phyloP scores from a whole-genome alignment of 75 land plant species.

The Azolla pinnata region DNA sequence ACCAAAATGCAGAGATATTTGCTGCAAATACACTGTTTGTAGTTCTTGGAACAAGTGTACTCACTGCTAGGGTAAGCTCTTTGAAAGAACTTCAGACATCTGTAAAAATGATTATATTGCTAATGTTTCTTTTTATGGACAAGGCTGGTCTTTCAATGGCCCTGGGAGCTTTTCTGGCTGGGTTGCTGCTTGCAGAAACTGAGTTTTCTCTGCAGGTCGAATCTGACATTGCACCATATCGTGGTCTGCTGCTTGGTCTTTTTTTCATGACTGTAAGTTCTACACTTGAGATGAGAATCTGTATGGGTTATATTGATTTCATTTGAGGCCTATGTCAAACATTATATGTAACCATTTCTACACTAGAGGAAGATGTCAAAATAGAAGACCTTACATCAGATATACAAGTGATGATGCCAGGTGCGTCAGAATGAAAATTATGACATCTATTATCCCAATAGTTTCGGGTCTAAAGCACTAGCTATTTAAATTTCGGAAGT shows the following conservation, averaged over 20 bases:
- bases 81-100: background rate
- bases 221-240: constrained; percentile 98
- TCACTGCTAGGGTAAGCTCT: constrained; percentile 77
- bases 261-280: constrained; percentile 98
- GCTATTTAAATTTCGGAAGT: too few species aligned
- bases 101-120: background rate
- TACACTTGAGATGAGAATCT: too few species aligned
- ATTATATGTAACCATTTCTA: background rate
- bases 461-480: too few species aligned
- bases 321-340: too few species aligned
- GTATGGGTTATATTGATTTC: too few species aligned
- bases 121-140: background rate
- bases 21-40: constrained; percentile 97
- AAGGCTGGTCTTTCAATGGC: constrained; percentile 99
- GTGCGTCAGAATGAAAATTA: too few species aligned
- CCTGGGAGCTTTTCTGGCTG: constrained; percentile 95
- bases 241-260: constrained; percentile 88
- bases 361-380: background rate
- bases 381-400: background rate
- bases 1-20: constrained; percentile 97
- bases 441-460: too few species aligned
- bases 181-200: constrained; percentile 91
- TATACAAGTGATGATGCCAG: too few species aligned
- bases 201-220: constrained; percentile 97
- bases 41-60: constrained; percentile 92